Base-by-base conservation (phyloP, 2,329 filamentous ascomycete species). In the Sclerotinia minor region DNA sequence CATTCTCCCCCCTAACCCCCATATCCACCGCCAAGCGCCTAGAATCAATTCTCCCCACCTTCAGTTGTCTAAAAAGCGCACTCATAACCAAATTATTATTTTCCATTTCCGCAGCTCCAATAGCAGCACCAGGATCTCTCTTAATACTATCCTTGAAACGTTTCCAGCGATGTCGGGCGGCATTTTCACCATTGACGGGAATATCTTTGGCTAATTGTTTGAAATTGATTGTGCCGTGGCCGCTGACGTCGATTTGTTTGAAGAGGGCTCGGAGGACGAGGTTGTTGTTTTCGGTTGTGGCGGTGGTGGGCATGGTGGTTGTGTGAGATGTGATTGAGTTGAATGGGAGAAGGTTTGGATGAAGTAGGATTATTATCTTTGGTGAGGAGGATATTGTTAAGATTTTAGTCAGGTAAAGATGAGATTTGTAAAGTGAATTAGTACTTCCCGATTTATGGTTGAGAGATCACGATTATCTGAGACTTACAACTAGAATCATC, bases 241-340 rank as follows among this genome's bases (percentile, higher is more conserved):
- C 45, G 4, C 59, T 45, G 11, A 50, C n/a, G 41, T 50, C 59
- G 5, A 61, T 38, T 8, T 61, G 59, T 26, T 50, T 50, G n/a
- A 61, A 61, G n/a, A 61, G 59, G 9, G 59, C 59, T 5, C 21
- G 26, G 3, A 61, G 59, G 13, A 61, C 59, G 45, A 63, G 59
- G 35, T 38, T 63, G 32, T 50, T 63, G n/a, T 63, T 50, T 26
- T 26, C 45, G 2, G 13, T 50, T 26, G 50, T 29, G 50, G 59
- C 45, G 11, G 45, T 13, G n/a, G 45, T 13, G 15, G 32, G 15
- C 59, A 52, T 63, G 15, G 15, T 63, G 26, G 6, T 13, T 24
- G 13, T n/a, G 32, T 8, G 19, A 15, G 32, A 21, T 6, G 1
- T 49, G 19, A 19, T 50, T 9, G n/a, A 19, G 15, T 61, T 2